Evolutionary conservation across 106 monocot species (phyloP), one percentile per base, ranked within the genome.

Genomic region (Ottelia alismoides): DNA sequence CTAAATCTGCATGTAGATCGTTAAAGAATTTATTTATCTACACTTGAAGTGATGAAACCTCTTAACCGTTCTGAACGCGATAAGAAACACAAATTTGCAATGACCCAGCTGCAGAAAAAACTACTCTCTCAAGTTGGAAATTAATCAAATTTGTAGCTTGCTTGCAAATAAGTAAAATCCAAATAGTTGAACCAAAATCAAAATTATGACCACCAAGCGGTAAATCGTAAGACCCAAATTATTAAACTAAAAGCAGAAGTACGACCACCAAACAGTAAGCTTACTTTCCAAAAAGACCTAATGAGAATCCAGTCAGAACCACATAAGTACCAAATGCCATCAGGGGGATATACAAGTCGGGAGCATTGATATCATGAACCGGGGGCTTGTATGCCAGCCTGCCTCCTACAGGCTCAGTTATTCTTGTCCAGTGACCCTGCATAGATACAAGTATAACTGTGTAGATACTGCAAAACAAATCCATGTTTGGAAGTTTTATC

Each of bases 381-480:
- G 72, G 72, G 40, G 72, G 64, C 26, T 65, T 72, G 52, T 72
- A 72, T 24, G 72, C 55, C 27, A 72, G 57, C 52, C 65, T 43
- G 23, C 72, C 72, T 11, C 47, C 58, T 7, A 72, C 65, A 1
- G 72, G 72, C 43, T 72, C 72, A 47, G 65, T 72, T 58, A 72
- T 65, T 52, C 72, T 72, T 18, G 65, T 72, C 65, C 72, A 72
- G 24, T 72, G 72, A 26, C 72, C 72, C 72, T 72, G 60, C 1
- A 60, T 30, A 11, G 29, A 27, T 30, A n/a, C n/a, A 51, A 52
- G 40, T 18, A 20, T 45, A 65, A 24, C 10, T 43, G 16, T 26
- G 3, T 2, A 32, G 22, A 57, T 40, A 26, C 16, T 10, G 6
- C 17, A 27, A 50, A 51, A 17, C 48, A 22, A 12, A 45, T 25